These are phyloP conservation scores for Alternaria brassicicola DNA, from an alignment of 2,329 filamentous ascomycete species.

Conservation along the genomic window DNA sequence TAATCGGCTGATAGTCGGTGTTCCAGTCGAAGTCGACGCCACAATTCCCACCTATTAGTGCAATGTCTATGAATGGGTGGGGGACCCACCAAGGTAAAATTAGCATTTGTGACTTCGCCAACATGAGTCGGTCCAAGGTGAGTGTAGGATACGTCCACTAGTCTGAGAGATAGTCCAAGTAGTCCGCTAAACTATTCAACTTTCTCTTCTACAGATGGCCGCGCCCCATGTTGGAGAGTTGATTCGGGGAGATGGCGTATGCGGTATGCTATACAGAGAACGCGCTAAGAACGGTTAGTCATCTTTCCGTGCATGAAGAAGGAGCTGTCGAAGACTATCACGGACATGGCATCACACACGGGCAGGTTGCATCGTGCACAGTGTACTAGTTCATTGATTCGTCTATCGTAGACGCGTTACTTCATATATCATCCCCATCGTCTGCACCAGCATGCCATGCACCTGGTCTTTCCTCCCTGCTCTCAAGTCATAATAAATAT, in stretches of 20 bases:
- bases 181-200: accelerated
- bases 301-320: not conserved
- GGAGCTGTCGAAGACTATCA: not conserved
- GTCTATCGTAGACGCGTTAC: slow-evolving; percentile 14
- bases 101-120: not conserved
- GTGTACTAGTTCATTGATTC: slow-evolving; percentile 9
- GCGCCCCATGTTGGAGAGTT: not conserved
- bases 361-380: not conserved
- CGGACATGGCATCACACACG: not conserved
- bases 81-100: not conserved
- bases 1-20: not conserved
- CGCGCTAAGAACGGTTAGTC: not conserved
- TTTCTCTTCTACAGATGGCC: not conserved
- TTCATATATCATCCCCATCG: slow-evolving; percentile 9
- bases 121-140: not conserved
- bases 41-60: not conserved
- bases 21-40: not conserved
- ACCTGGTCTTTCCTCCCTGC: not conserved
- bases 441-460: not conserved
- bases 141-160: not conserved
- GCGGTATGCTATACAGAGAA: not conserved
- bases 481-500: not conserved
- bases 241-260: not conserved
- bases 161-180: not conserved
- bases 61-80: no score